Base-by-base conservation (phyloP, 2,329 filamentous ascomycete genomes). In the Clonostachys chloroleuca region DNA sequence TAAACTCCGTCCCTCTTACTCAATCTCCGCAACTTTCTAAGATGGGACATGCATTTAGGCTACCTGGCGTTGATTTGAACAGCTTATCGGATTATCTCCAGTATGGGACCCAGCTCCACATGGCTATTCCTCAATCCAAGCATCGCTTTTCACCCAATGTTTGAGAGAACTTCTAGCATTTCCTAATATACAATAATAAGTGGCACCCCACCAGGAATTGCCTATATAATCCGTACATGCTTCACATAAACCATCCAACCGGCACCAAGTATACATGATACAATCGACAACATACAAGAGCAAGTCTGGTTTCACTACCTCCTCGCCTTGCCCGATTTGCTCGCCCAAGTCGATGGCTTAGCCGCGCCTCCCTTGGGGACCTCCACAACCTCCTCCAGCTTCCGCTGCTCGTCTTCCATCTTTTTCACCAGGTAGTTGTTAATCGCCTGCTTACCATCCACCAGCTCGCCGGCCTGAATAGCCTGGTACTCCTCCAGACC, bases 401-500 rank as follows among this genome's bases (percentile, higher is more conserved):
- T 62, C 45, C 61, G 54, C 51, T 59, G 55, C 36, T 69, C 64
- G 54, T 68, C 63, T 9, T 52, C 49, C 37, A 59, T 41, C 56
- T 57, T 64, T 55, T 60, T 52, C 53, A 60, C 55, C 52, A 68
- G 49, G 48, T 58, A 62, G 6, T 54, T 52, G 41, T 77, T 63
- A 46, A 84, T 76, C 47, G 61, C 64, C 58, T 72, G 59, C 34
- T 65, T 55, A n/a, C 83, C 83, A 56, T 84, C 70, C n/a, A 92
- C 65, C 43, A 88, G 53, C 49, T 63, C 61, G 16, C 83, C 82
- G 14, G 74, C 67, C 45, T 81, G 66, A 48, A 68, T 65, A 59
- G 70, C 78, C 57, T 70, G 51, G 51, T 77, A 65, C 55, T 92
- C 87, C 30, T 74, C 64, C 49, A 75, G 56, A 44, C 75, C 62